Conservation (phyloP, 2,329 filamentous ascomycete genomes). For the Passalora sequoiae region DNA sequence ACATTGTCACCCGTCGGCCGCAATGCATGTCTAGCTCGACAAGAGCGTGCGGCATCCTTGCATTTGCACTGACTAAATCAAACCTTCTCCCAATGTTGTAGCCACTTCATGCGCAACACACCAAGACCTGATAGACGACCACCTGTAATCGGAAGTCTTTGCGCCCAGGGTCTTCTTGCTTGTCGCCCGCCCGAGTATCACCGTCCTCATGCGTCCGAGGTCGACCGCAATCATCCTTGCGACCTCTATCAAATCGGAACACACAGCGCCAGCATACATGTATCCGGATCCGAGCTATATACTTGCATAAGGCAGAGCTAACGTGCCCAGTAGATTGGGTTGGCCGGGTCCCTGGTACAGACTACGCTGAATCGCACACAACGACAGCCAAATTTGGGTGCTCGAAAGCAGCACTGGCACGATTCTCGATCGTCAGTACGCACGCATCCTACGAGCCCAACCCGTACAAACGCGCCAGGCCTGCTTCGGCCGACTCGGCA, state of each 20-base stretch:
- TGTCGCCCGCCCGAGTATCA: neutral
- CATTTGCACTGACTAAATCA: neutral
- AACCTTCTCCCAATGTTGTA: neutral
- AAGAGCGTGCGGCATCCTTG: neutral
- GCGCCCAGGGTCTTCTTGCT: no score
- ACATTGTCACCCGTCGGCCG: no score
- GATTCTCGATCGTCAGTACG: neutral
- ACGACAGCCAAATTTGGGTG: neutral
- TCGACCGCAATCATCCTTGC: neutral
- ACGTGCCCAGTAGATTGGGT: constrained; percentile 1
- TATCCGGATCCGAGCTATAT: constrained; percentile 1
- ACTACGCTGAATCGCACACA: neutral
- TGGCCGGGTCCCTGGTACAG: neutral
- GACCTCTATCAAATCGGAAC: constrained; percentile 1
- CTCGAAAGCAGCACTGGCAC: neutral
- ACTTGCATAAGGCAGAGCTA: constrained; percentile 1
- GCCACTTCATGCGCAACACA: neutral
- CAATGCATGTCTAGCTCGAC: no score
- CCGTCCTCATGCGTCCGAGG: neutral
- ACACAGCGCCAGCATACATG: no score
- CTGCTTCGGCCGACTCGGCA: neutral
- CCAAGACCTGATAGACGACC: neutral
- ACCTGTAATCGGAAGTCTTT: no score
- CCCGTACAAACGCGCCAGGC: neutral
- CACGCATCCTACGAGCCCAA: neutral